Percentiles rank a stretch among this genome's conserved stretches.
phyloP scores from a whole-genome alignment of 2,329 filamentous ascomycete genomes.

The Fusarium dimerum region DNA sequence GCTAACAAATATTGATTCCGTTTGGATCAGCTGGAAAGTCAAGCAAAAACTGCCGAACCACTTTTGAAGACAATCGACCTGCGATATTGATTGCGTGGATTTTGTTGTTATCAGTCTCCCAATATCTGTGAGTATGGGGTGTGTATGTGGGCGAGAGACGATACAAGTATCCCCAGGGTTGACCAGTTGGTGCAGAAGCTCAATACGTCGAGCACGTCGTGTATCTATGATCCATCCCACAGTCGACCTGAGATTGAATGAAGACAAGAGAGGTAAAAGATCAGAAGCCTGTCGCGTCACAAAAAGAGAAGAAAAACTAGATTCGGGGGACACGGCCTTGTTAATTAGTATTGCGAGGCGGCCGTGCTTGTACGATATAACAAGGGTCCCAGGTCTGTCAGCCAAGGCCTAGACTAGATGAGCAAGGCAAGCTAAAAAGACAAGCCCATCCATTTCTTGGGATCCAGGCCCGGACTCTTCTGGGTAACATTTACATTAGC shows the following conservation, averaged over 20 bases:
- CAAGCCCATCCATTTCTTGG: neutral
- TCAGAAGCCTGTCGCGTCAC: neutral
- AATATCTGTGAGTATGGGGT: neutral
- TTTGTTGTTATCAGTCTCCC: neutral
- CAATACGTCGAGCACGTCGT: neutral
- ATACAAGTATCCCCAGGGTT: slow-evolving; percentile 1
- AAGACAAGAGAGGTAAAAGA: slow-evolving; percentile 8
- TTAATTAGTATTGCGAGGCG: neutral
- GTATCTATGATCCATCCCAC: neutral
- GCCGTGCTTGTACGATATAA: neutral
- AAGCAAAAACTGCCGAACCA: neutral
- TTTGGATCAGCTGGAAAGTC: slow-evolving; percentile 1
- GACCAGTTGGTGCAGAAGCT: neutral
- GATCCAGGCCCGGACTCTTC: neutral
- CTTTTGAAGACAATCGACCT: slow-evolving; percentile 5
- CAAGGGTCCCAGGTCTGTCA: neutral
- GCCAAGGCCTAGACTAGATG: neutral
- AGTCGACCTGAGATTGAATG: slow-evolving; percentile 14
- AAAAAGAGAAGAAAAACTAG: neutral
- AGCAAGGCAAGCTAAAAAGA: no score
- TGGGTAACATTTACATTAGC: no score
- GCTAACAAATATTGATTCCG: neutral
- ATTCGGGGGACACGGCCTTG: slow-evolving; percentile 8
- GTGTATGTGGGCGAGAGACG: neutral
- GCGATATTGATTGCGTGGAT: slow-evolving; percentile 1